A percentile compares a stretch with the other conserved stretches of the same genome.
Conservation (phyloP, 176 grass and related monocot genomes). For the Pontederia crassipes region DNA sequence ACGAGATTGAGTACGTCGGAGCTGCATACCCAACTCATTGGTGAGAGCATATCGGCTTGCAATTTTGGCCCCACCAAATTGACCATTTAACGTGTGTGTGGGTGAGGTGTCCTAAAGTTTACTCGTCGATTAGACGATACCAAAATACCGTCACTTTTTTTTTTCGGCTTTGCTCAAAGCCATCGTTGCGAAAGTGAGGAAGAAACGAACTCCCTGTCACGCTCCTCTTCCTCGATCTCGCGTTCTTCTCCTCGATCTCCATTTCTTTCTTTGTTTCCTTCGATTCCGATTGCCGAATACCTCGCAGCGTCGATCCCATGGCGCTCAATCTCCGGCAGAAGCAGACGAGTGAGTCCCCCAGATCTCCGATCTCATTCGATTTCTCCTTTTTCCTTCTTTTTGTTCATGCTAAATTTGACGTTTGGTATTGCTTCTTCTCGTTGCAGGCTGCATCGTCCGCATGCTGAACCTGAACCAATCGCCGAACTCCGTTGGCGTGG, state of each 20-base stretch:
- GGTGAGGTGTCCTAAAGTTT: too few relatives aligned
- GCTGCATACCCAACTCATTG: too few relatives aligned
- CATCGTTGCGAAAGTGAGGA: neutral
- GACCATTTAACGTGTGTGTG: too few relatives aligned
- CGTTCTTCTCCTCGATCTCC: neutral
- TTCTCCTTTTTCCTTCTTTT: neutral
- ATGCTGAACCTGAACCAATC: slow-evolving; percentile 35
- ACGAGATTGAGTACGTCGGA: too few relatives aligned
- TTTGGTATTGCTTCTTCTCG: slow-evolving; percentile 1
- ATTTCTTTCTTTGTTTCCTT: neutral
- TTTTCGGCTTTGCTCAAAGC: neutral
- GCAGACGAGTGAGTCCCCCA: slow-evolving; percentile 42
- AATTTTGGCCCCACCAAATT: too few relatives aligned
- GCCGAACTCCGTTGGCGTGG: slow-evolving; percentile 5
- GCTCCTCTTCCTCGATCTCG: neutral
- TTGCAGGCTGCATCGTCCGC: slow-evolving; percentile 43
- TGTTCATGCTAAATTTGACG: neutral
- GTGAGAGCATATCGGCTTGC: too few relatives aligned
- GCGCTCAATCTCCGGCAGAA: slow-evolving; percentile 62
- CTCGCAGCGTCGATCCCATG: slow-evolving; percentile 16
- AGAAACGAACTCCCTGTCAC: neutral
- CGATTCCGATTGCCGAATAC: neutral
- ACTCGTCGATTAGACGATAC: too few relatives aligned
- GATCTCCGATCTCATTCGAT: neutral
- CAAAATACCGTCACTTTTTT: neutral